Evolutionary conservation across 192 early-diverging fungal genomes (phyloP), one percentile per base, ranked within the genome.

Genomic region (Mortierella claussenii): DNA sequence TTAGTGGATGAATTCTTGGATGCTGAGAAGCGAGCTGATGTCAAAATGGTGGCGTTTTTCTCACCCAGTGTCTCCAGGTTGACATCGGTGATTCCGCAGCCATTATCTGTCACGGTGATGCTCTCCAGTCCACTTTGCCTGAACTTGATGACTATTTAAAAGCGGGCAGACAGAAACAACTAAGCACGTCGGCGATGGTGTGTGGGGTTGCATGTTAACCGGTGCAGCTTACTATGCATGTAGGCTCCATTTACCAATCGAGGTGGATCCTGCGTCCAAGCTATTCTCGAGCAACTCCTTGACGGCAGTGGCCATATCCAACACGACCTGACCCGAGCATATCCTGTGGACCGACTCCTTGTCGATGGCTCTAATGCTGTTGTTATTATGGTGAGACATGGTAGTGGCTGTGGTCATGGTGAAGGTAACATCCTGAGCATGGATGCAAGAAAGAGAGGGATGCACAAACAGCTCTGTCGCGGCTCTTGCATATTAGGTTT

Each of bases 221-320:
- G n/a, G n/a, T n/a, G n/a, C n/a, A n/a, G n/a, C n/a, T n/a, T n/a
- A n/a, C n/a, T n/a, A n/a, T n/a, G n/a, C n/a, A n/a, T n/a, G n/a
- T n/a, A n/a, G n/a, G n/a, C n/a, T 40, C 13, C 13, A 10, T 40
- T 36, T 81, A 87, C 87, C 84, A 56, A 99, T 86, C 6, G 79
- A 53, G 0, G 93, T 93, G 3, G 98, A 89, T 0, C 88, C 82
- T 0, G 98, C 95, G 66, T 99, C 98, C 6, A 98, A 68, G 44
- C 89, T 88, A 79, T 99, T 99, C 65, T 99, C 98, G 30, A 99
- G 73, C 8, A 99, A 84, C 73, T 99, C 98, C 83, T 99, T 98
- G 17, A 92, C 90, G 12, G 94, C 87, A 0, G 88, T 93, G 11
- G 89, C 81, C 37, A 97, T 87, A 69, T 96, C 94, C 13, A 92